These are phyloP conservation scores for Aspergillus sp. DNA, from an alignment of 2,329 filamentous ascomycete genomes.

Conservation along the genomic window DNA sequence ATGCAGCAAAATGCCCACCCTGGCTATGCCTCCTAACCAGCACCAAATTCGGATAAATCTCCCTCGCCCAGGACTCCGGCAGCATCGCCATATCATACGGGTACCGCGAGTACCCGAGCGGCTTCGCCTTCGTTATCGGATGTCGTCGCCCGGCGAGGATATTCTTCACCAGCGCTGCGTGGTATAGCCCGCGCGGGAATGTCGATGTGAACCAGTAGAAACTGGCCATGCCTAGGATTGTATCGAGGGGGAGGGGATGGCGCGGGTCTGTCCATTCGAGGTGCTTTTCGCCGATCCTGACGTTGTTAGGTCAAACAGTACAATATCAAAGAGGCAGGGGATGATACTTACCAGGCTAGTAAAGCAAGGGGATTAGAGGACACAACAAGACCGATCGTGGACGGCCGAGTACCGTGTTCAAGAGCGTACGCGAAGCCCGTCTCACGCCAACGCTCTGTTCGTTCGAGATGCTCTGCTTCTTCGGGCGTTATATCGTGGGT, in stretches of 20 bases:
- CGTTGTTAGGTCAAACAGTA: background rate
- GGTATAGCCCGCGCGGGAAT: constrained; percentile 34
- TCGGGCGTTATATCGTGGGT: background rate
- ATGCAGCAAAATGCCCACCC: constrained; percentile 56
- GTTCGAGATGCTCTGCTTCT: background rate
- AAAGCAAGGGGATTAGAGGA: constrained; percentile 4
- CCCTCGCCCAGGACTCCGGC: constrained; percentile 39
- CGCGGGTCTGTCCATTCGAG: constrained; percentile 35
- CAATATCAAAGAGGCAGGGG: background rate
- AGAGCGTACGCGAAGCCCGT: constrained; percentile 3
- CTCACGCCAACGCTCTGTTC: background rate
- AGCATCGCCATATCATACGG: constrained; percentile 42
- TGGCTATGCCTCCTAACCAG: constrained; percentile 36
- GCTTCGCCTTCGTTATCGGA: constrained; percentile 31
- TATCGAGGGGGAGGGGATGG: constrained; percentile 27
- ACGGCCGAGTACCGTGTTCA: constrained; percentile 1
- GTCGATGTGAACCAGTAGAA: constrained; percentile 43
- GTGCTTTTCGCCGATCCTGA: constrained; percentile 43
- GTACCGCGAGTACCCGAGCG: constrained; percentile 50
- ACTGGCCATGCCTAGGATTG: constrained; percentile 34
- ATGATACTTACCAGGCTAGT: background rate
- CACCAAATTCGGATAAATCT: constrained; percentile 30
- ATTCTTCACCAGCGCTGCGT: constrained; percentile 28
- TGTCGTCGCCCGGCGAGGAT: background rate
- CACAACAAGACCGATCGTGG: background rate